Evolutionary conservation across 1,139 yeast species (phyloP), one percentile per base, ranked within the genome.

Genomic region (Suhomyces bribrorum): DNA sequence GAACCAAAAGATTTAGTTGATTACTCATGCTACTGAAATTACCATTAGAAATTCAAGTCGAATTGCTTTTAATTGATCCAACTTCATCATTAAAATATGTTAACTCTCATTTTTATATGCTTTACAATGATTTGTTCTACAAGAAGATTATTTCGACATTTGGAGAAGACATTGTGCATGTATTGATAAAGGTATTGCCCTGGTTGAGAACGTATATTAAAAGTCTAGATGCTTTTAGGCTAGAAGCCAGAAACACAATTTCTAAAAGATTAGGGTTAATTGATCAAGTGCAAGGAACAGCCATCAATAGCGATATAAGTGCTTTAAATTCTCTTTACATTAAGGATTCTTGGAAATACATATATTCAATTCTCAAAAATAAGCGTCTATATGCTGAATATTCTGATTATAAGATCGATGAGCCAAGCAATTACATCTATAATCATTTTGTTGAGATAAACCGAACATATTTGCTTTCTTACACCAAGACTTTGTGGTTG

Each of bases 311-410:
- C 5, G 20, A 34, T 20, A 14, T 27, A 3, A 29, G 30, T n/a
- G 20, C 36, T 11, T 15, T 54, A 2, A 38, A 45, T 39, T 56
- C 61, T 26, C 50, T 53, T 28, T 71, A 50, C 44, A 47, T 78
- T 26, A 61, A 61, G 39, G 81, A 80, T 60, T 73, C 83, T 1
- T 79, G 85, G 84, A 68, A 63, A 45, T 64, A 79, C 31, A 64
- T 79, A 1, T 76, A 75, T 45, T 68, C 79, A 0, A 58, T 80
- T 3, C 59, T 77, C 39, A 68, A 66, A 46, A 79, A 77, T 50
- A 69, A 76, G 37, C 53, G 84, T 25, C 49, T 79, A 17, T 79
- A 72, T 57, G 79, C 82, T 11, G 79, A 77, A 43, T 67, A 70
- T 43, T 52, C 66, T 3, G 82, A 77, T 49, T 76, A 76, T 50